These are phyloP conservation scores for Clathrospora elynae DNA, from an alignment of 2,329 filamentous ascomycete species.

Conservation along the genomic window DNA sequence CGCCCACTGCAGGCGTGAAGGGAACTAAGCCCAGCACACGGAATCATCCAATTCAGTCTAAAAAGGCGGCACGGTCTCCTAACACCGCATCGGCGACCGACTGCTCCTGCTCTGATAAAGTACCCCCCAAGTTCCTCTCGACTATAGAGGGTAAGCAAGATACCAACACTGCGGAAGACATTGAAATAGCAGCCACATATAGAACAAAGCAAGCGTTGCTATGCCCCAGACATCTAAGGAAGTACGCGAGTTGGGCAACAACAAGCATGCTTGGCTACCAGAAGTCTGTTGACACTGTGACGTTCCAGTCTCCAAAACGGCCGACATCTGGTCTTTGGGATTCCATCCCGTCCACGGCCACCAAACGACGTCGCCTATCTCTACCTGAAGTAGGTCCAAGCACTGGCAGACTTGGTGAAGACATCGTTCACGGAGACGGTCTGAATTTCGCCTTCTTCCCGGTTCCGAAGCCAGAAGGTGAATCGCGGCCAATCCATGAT, in stretches of 20 bases:
- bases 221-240: constrained; percentile 10
- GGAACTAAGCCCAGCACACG: constrained; percentile 2
- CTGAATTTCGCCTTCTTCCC: constrained; percentile 3
- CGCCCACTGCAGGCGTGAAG: background rate
- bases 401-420: background rate
- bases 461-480: constrained; percentile 5
- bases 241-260: constrained; percentile 19
- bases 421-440: constrained; percentile 1
- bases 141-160: constrained; percentile 12
- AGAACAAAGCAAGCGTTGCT: constrained; percentile 8
- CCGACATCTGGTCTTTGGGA: background rate
- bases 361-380: constrained; percentile 5
- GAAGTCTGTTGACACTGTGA: constrained; percentile 2
- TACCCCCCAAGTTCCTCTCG: constrained; percentile 11
- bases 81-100: constrained; percentile 1
- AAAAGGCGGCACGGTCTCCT: too few relatives aligned
- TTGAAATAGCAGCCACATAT: constrained; percentile 11
- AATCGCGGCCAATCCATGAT: constrained; percentile 10
- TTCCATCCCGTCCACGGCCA: background rate
- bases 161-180: constrained; percentile 8
- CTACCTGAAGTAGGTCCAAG: constrained; percentile 4
- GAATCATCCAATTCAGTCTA: constrained; percentile 4
- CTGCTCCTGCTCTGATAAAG: constrained; percentile 11
- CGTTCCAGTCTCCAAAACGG: constrained; percentile 4
- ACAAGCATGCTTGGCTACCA: constrained; percentile 12